These are phyloP conservation scores for Fusarium buxicola DNA, from an alignment of 2,329 filamentous ascomycete species.

Conservation along the genomic window DNA sequence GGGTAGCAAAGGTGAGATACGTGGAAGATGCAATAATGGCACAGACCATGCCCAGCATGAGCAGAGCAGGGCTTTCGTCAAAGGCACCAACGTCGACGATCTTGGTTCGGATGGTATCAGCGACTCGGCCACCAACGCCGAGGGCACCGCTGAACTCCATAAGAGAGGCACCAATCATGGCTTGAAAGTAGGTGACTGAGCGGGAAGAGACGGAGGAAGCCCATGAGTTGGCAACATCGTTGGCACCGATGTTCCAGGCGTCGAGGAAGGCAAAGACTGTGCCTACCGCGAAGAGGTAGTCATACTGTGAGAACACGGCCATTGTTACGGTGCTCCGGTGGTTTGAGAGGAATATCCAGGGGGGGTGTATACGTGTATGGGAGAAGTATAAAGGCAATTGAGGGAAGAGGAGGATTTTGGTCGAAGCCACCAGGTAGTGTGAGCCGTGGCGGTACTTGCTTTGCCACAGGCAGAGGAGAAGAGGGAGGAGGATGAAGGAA, in stretches of 20 bases:
- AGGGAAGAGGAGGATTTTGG: neutral
- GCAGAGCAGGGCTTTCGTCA: constrained; percentile 58
- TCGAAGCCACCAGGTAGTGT: constrained; percentile 3
- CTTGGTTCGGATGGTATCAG: constrained; percentile 71
- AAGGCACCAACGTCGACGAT: constrained; percentile 65
- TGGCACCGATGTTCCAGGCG: constrained; percentile 72
- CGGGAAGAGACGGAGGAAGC: constrained; percentile 79
- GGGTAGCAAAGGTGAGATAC: constrained; percentile 69
- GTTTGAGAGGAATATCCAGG: neutral
- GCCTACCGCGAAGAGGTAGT: constrained; percentile 73
- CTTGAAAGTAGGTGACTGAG: constrained; percentile 71
- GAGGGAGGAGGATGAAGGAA: constrained; percentile 3
- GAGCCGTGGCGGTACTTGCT: constrained; percentile 5
- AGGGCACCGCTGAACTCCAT: constrained; percentile 73
- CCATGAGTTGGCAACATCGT: constrained; percentile 83
- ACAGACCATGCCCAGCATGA: constrained; percentile 70
- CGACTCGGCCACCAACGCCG: constrained; percentile 69
- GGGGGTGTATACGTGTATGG: too few relatives aligned
- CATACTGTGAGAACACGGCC: constrained; percentile 60
- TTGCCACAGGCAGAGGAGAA: constrained; percentile 8
- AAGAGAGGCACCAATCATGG: constrained; percentile 67
- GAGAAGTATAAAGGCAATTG: too few relatives aligned
- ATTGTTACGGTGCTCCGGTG: constrained; percentile 25
- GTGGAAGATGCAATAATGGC: constrained; percentile 64
- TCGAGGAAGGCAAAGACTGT: constrained; percentile 74